phyloP scores from a whole-genome alignment of 1,139 yeast species.

The Nakaseomyces kungkrabaensis region DNA sequence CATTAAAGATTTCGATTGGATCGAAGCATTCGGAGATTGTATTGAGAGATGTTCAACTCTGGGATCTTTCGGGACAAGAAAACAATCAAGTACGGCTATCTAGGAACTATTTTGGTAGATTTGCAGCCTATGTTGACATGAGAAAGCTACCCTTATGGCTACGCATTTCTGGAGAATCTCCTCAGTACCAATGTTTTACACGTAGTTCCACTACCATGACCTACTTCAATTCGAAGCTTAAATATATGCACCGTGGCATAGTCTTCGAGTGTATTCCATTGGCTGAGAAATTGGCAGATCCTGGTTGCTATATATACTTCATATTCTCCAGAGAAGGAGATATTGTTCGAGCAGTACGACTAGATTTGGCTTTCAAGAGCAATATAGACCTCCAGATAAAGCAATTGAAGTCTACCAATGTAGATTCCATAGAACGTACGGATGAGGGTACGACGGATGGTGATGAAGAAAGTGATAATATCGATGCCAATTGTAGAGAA shows the following conservation, averaged over 20 bases:
- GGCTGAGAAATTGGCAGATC: neutral
- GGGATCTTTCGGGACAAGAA: slow-evolving; percentile 10
- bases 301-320: slow-evolving; percentile 3
- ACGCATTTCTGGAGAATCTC: neutral
- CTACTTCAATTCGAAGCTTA: slow-evolving; percentile 22
- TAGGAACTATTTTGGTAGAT: slow-evolving; percentile 10
- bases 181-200: slow-evolving; percentile 15
- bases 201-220: slow-evolving; percentile 20
- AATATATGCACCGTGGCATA: slow-evolving; percentile 18
- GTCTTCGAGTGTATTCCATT: slow-evolving; percentile 10
- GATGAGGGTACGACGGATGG: neutral
- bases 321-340: slow-evolving; percentile 5
- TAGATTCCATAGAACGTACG: neutral
- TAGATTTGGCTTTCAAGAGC: slow-evolving; percentile 4
- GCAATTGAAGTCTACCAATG: slow-evolving; percentile 2
- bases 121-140: slow-evolving; percentile 21
- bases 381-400: slow-evolving; percentile 8
- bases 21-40: slow-evolving; percentile 12
- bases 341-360: slow-evolving; percentile 5
- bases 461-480: neutral
- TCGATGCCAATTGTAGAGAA: neutral
- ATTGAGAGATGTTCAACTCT: slow-evolving; percentile 23
- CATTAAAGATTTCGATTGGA: neutral
- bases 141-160: slow-evolving; percentile 25
- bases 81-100: neutral